A percentile compares a stretch with the other conserved stretches of the same genome.
phyloP scores from a whole-genome alignment of 2,329 filamentous ascomycete genomes.

The Fusarium sp. region DNA sequence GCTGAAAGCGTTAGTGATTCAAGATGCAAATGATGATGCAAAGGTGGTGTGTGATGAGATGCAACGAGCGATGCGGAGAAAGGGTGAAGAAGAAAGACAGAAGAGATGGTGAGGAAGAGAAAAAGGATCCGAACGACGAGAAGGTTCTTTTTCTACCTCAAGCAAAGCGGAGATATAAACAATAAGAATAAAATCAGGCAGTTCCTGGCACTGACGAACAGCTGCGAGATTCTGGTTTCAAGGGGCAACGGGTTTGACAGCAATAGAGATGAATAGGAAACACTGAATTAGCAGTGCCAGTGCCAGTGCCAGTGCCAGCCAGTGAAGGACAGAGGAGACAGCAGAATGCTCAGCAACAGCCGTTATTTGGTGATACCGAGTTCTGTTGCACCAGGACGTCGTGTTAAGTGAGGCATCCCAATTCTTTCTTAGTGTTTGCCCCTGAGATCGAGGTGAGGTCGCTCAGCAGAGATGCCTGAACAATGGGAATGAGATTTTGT shows the following conservation, averaged over 20 bases:
- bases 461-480: not conserved
- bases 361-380: conserved; percentile 32
- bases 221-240: conserved; percentile 25
- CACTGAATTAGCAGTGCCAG: not conserved
- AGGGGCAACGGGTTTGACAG: conserved; percentile 36
- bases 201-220: conserved; percentile 19
- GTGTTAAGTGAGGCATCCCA: conserved; percentile 33
- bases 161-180: conserved; percentile 24
- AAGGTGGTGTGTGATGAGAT: conserved; percentile 7
- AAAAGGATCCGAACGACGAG: conserved; percentile 5
- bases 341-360: conserved; percentile 21
- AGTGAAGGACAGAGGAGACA: not conserved
- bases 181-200: conserved; percentile 9
- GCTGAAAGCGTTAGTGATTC: conserved; percentile 5
- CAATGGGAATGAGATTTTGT: not conserved
- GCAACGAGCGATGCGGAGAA: conserved; percentile 29
- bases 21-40: conserved; percentile 22
- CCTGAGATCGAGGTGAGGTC: conserved; percentile 17
- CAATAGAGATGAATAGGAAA: conserved; percentile 14
- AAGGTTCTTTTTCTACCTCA: conserved; percentile 28
- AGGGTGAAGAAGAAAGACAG: not conserved
- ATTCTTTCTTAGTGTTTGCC: conserved; percentile 32
- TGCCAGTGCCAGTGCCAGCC: not conserved
- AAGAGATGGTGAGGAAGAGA: conserved; percentile 14
- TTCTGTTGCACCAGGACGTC: conserved; percentile 29